These are phyloP conservation scores for Yamadazyma dushanensis DNA, from an alignment of 1,139 yeast species.

Conservation along the genomic window DNA sequence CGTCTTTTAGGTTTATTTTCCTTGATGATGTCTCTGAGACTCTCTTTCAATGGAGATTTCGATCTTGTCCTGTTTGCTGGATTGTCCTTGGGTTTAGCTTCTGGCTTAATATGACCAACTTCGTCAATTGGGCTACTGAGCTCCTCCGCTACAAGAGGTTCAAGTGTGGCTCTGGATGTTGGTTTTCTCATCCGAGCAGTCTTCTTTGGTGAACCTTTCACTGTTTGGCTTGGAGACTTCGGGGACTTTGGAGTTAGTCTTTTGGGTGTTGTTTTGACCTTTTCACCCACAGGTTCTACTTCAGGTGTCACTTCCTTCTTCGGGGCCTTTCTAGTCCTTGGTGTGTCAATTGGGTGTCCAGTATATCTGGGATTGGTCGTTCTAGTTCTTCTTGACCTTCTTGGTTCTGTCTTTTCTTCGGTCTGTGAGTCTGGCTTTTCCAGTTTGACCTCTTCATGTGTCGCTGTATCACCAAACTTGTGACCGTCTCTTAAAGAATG, in stretches of 20 bases:
- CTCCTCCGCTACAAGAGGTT: constrained; percentile 2
- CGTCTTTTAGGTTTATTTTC: constrained; percentile 11
- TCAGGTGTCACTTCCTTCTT: not conserved
- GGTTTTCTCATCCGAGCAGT: not conserved
- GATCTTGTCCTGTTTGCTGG: constrained; percentile 45
- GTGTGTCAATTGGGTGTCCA: not conserved
- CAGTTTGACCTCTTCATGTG: not conserved
- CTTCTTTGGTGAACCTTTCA: constrained; percentile 1
- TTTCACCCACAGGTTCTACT: not conserved
- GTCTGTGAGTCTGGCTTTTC: not conserved
- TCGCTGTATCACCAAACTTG: constrained; percentile 15
- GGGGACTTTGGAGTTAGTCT: not conserved
- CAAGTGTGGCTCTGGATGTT: not conserved
- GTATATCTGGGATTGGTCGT: not conserved
- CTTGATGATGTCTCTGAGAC: constrained; percentile 28
- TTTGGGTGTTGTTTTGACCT: not conserved
- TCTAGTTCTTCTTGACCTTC: constrained; percentile 4
- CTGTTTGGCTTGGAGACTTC: not conserved
- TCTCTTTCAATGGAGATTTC: constrained; percentile 41
- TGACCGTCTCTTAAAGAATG: constrained; percentile 26
- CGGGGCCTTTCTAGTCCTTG: not conserved
- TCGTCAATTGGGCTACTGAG: constrained; percentile 2
- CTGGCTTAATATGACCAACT: no score
- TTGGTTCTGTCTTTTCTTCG: not conserved
- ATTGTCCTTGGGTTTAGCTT: constrained; percentile 18